Conservation (phyloP, 441 rosid species). For the Euphorbia schlechtendalii region DNA sequence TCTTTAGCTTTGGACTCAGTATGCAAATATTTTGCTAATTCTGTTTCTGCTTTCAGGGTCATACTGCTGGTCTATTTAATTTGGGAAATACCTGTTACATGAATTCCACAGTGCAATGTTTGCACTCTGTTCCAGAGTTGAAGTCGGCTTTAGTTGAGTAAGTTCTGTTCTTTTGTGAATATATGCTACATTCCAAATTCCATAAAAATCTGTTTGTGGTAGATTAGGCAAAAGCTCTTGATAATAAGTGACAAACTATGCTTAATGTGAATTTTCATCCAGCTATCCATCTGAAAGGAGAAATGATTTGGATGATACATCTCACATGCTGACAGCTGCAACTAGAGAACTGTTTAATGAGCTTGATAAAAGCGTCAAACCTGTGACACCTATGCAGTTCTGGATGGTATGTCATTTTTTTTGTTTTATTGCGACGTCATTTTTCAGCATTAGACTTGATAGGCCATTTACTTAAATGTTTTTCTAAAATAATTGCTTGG, state of each 20-base stretch:
- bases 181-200: neutral
- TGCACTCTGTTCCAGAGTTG: conserved; percentile 92
- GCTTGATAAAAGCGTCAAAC: conserved; percentile 76
- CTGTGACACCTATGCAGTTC: conserved; percentile 90
- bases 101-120: conserved; percentile 89
- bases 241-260: conserved; percentile 8
- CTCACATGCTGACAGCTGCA: conserved; percentile 86
- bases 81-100: conserved; percentile 94
- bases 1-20: conserved; percentile 1
- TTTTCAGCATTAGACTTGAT: conserved; percentile 2
- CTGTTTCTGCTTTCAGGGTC: conserved; percentile 53
- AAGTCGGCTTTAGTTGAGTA: conserved; percentile 66
- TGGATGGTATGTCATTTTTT: conserved; percentile 62
- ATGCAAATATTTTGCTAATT: conserved; percentile 3
- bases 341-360: conserved; percentile 76
- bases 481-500: neutral
- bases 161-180: conserved; percentile 19
- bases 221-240: conserved; percentile 5
- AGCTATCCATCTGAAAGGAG: conserved; percentile 69
- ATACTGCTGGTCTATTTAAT: conserved; percentile 76
- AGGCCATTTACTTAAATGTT: neutral
- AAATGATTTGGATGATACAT: conserved; percentile 73
- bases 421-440: neutral
- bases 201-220: neutral
- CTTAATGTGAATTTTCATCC: conserved; percentile 15